A percentile compares a stretch with the other conserved stretches of the same genome.
These are phyloP conservation scores for Colletotrichum higginsianum DNA, from an alignment of 2,329 filamentous ascomycete species.

Conservation along the genomic window DNA sequence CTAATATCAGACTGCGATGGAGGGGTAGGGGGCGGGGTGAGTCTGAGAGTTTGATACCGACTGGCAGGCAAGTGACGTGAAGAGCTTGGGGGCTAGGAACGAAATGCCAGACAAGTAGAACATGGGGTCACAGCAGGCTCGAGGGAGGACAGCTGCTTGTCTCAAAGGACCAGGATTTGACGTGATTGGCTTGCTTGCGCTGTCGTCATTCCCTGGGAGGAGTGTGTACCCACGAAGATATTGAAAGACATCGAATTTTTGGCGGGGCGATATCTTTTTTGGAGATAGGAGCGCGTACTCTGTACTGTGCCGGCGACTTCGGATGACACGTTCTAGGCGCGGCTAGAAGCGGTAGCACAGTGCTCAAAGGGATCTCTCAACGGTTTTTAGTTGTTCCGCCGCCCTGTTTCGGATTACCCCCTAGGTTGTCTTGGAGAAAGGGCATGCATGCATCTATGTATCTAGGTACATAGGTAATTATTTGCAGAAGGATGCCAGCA, in stretches of 20 bases:
- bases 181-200: slow-evolving; percentile 37
- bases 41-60: slow-evolving; percentile 23
- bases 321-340: slow-evolving; percentile 7
- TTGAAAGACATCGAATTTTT: slow-evolving; percentile 38
- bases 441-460: not conserved
- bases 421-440: not conserved
- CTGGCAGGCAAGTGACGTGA: slow-evolving; percentile 19
- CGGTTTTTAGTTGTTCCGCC: slow-evolving; percentile 40
- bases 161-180: slow-evolving; percentile 9
- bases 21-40: slow-evolving; percentile 34
- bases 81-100: slow-evolving; percentile 1
- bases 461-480: not conserved
- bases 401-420: not conserved
- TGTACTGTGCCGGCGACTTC: slow-evolving; percentile 39
- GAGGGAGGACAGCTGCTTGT: slow-evolving; percentile 2
- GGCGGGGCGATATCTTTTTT: slow-evolving; percentile 34
- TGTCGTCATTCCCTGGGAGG: slow-evolving; percentile 38
- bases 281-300: slow-evolving; percentile 21
- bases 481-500: slow-evolving; percentile 3
- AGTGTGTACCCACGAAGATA: slow-evolving; percentile 36
- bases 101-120: slow-evolving; percentile 8
- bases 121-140: slow-evolving; percentile 13
- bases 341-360: slow-evolving; percentile 31
- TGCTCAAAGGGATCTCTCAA: not conserved
- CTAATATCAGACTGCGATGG: slow-evolving; percentile 25